Conservation (phyloP, 495 filamentous ascomycete species). For the Acidiella bohemica region DNA sequence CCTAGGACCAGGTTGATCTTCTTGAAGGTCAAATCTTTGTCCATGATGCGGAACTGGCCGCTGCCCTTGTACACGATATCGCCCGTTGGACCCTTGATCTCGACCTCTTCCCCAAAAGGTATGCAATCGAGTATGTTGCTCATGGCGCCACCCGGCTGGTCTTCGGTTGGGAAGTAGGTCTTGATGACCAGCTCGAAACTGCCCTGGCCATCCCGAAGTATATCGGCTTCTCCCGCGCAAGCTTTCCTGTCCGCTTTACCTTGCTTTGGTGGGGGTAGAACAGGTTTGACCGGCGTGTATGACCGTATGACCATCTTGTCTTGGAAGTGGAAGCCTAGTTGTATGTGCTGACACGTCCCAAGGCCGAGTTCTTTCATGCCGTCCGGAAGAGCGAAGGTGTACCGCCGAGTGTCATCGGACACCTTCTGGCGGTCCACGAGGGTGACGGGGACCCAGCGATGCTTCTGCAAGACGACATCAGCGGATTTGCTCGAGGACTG, state of each 20-base stretch:
- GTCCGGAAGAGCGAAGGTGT: conserved; percentile 25
- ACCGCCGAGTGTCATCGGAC: conserved; percentile 21
- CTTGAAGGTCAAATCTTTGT: conserved; percentile 14
- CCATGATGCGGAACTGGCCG: conserved; percentile 17
- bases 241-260: neutral
- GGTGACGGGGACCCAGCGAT: conserved; percentile 19
- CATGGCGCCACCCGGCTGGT: conserved; percentile 23
- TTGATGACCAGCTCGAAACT: conserved; percentile 22
- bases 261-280: conserved; percentile 8
- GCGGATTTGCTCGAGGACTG: conserved; percentile 2
- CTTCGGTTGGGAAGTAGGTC: conserved; percentile 21
- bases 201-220: conserved; percentile 12
- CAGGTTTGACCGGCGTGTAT: conserved; percentile 24
- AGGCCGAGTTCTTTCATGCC: conserved; percentile 19
- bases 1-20: conserved; percentile 18
- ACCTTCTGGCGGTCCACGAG: conserved; percentile 20
- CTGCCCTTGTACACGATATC: conserved; percentile 21
- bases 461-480: conserved; percentile 17
- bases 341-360: conserved; percentile 27
- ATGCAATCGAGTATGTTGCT: conserved; percentile 24
- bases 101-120: conserved; percentile 21
- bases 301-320: conserved; percentile 23
- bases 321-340: conserved; percentile 26
- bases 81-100: conserved; percentile 20
- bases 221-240: neutral